These are phyloP conservation scores for Dissophora globulifera DNA, from an alignment of 192 early-diverging fungal genomes.

Conservation along the genomic window DNA sequence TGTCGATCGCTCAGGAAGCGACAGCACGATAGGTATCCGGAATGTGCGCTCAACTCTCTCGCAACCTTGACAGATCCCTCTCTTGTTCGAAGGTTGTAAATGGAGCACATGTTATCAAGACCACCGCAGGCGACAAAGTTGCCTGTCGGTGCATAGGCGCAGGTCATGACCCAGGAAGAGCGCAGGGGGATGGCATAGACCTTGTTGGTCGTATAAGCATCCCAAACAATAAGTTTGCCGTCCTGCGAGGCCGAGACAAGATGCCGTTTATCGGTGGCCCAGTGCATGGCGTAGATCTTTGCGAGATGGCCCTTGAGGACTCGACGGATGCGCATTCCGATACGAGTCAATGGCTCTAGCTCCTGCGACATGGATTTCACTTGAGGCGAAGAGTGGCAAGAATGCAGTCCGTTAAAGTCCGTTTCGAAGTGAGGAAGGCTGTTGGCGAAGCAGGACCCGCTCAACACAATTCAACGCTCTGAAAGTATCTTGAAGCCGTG, in stretches of 20 bases:
- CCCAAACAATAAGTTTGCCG: slow-evolving; percentile 99
- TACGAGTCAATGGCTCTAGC: slow-evolving; percentile 90
- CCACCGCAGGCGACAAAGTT: slow-evolving; percentile 99
- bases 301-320: slow-evolving; percentile 98
- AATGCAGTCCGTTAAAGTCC: not conserved
- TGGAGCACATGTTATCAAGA: slow-evolving; percentile 98
- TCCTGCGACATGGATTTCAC: slow-evolving; percentile 89
- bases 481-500: too few relatives aligned
- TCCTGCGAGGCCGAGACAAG: slow-evolving; percentile 99
- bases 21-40: slow-evolving; percentile 98
- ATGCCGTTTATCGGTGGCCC: slow-evolving; percentile 97
- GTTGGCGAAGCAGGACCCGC: not conserved
- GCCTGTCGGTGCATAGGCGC: slow-evolving; percentile 97
- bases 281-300: slow-evolving; percentile 99
- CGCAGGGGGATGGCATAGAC: slow-evolving; percentile 98
- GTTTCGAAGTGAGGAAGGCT: not conserved
- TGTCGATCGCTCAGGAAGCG: slow-evolving; percentile 97
- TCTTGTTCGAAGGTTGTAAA: slow-evolving; percentile 96
- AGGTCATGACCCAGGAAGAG: slow-evolving; percentile 99
- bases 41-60: slow-evolving; percentile 94
- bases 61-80: slow-evolving; percentile 95
- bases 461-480: too few relatives aligned
- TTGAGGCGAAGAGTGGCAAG: too few relatives aligned
- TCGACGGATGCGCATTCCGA: slow-evolving; percentile 95
- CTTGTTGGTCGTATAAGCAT: slow-evolving; percentile 98